Percentiles rank a stretch among this genome's conserved stretches.
Conservation (phyloP, 2,329 filamentous ascomycete species). For the Apiospora arundinis region DNA sequence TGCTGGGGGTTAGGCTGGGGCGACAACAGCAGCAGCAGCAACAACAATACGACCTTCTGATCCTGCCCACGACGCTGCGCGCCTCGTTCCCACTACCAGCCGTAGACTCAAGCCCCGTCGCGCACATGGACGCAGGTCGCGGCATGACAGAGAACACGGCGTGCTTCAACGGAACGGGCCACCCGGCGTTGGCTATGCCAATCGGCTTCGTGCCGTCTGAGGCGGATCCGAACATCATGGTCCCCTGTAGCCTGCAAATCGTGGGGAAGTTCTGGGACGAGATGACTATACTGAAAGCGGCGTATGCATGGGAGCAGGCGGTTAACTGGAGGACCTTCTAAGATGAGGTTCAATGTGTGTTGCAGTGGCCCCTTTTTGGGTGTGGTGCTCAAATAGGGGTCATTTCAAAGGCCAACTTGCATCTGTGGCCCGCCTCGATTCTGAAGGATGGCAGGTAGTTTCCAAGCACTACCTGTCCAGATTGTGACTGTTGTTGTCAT, state of each 20-base stretch:
- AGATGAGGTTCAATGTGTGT: background rate
- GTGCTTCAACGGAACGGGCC: constrained; percentile 27
- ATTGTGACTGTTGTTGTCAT: no score
- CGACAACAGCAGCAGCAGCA: constrained; percentile 11
- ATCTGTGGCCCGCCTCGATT: no score
- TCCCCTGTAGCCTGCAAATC: constrained; percentile 38
- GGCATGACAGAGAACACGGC: constrained; percentile 15
- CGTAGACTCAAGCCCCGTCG: background rate
- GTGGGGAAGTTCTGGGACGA: constrained; percentile 38
- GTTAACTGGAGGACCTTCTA: constrained; percentile 35
- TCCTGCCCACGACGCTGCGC: constrained; percentile 37
- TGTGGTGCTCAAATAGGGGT: background rate
- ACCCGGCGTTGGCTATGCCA: constrained; percentile 38
- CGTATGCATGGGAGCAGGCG: constrained; percentile 37
- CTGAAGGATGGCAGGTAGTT: no score
- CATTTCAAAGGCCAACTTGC: no score
- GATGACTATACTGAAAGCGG: constrained; percentile 34
- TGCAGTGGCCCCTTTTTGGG: background rate
- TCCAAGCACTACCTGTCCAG: no score
- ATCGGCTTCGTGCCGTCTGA: constrained; percentile 37
- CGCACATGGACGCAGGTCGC: constrained; percentile 22
- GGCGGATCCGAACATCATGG: constrained; percentile 34
- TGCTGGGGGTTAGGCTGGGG: constrained; percentile 21
- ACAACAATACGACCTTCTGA: constrained; percentile 34
- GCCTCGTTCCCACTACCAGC: constrained; percentile 22